Base-by-base conservation (phyloP, 2,329 filamentous ascomycete species). In the Xylaria sp. region DNA sequence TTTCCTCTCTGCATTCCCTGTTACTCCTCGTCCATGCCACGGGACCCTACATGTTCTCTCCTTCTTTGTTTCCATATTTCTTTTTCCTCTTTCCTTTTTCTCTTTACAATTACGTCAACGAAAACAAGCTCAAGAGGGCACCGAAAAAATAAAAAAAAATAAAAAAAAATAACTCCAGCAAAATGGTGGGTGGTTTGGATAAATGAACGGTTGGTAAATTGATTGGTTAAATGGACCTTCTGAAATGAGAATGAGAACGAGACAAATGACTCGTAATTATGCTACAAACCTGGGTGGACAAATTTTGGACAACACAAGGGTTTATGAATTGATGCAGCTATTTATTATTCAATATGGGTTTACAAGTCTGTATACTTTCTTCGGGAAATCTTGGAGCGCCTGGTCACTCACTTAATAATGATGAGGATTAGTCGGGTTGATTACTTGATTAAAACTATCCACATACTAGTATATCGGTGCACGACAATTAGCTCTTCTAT, bases 71-170 rank as follows among this genome's bases (percentile, higher is more conserved):
- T 44, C 50, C 8, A 4, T 28, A 25, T 44, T 20, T 39, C 25
- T 54, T 67, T 46, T 64, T 52, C 66, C 62, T 54, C 23, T 70
- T 67, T 63, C 41, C 54, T 66, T 56, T 48, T 46, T 69, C 56
- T 58, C 63, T 66, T 67, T 65, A 25, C 48, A 51, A 61, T 63
- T 46, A 20, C 55, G 46, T 23, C 57, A 67, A 56, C 50, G 18
- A 58, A 25, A 51, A 39, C 28, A 5, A 34, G 2, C 4, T 34
- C 3, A 15, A 5, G 25, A 60, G 44, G 58, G 31, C 18, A 4
- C 9, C 13, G 10, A 48, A 50, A 50, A 56, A 25, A 50, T 13
- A 25, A 50, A 25, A 25, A 25, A n/a, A n/a, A n/a, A n/a, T n/a
- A n/a, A n/a, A n/a, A n/a, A n/a, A n/a, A n/a, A n/a, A n/a, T n/a